Evolutionary conservation across 495 filamentous ascomycete genomes (phyloP).

Genomic region (Talaromyces borbonicus): DNA sequence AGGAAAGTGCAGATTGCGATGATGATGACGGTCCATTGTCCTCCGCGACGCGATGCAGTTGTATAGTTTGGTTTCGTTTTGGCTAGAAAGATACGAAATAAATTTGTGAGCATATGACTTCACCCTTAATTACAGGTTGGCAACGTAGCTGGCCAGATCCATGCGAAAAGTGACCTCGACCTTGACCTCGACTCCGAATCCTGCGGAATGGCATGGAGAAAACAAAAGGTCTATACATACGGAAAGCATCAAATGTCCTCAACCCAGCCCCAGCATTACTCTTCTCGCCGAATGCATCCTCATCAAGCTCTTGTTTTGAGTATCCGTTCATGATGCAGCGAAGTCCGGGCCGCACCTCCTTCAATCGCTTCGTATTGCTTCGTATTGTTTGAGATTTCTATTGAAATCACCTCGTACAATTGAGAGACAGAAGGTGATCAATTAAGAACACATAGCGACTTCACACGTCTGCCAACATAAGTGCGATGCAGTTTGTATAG

Average conservation of each 20-base stretch:
- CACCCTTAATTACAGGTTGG: no score
- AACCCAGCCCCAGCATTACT: conserved; percentile 48
- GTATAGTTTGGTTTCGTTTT: conserved; percentile 95
- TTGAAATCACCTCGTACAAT: no score
- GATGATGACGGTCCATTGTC: conserved; percentile 87
- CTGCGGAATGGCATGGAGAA: background rate
- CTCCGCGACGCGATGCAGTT: conserved; percentile 68
- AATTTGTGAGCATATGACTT: conserved; percentile 16
- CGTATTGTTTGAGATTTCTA: no score
- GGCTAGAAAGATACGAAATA: conserved; percentile 39
- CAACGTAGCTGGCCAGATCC: no score
- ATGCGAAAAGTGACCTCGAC: background rate
- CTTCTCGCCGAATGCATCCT: conserved; percentile 71
- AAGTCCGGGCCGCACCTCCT: no score
- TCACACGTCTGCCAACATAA: background rate
- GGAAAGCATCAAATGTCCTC: conserved; percentile 93
- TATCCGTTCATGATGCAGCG: conserved; percentile 78
- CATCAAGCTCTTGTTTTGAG: conserved; percentile 59
- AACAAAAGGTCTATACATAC: conserved; percentile 46
- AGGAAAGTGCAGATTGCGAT: conserved; percentile 61
- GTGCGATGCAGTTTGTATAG: no score
- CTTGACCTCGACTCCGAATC: background rate
- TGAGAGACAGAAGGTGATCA: no score
- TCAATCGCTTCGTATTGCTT: no score
- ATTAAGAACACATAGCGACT: conserved; percentile 5